Evolutionary conservation across 257 asterid species (phyloP), one percentile per base, ranked within the genome.

Genomic region (Knoxia roxburghii): DNA sequence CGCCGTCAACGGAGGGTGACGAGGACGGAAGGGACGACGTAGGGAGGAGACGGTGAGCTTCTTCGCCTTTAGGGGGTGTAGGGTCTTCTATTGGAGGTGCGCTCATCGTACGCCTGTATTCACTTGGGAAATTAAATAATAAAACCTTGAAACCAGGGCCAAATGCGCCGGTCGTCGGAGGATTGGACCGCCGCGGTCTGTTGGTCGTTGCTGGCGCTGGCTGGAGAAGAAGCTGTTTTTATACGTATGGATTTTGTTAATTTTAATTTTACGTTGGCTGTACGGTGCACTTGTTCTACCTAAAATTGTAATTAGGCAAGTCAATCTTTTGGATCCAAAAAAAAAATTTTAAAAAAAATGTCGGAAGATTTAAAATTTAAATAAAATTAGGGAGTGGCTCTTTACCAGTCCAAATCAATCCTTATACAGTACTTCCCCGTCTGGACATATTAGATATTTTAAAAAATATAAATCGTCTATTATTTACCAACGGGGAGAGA

Each of bases 31-130:
- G 29, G 9, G 70, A 46, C 12, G 61, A 8, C 72, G 66, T 4
- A 72, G 89, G 76, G 27, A 90, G 61, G 50, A 91, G 78, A 23
- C 77, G 87, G 74, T 39, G 85, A 50, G 84, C 78, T 73, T 91
- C 96, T 13, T 81, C 89, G 35, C 79, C 83, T 54, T 70, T 69
- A 18, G 75, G 66, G 57, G 82, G 29, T 41, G 82, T 69, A 69
- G 83, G 77, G 73, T 65, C 65, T 27, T 68, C 77, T 17, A 63
- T 64, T 39, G 82, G 73, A 54, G 74, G 60, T 43, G 97, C 80
- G 80, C 59, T 82, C 96, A 87, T 88, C 43, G 75, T 74, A 70
- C 67, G 21, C 65, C 23, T 62, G 13, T 21, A 26, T 54, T 12
- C 1, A 26, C 12, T 50, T 50, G 41, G 4, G 41, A 37, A 37